Evolutionary conservation across 73 alveolate genomes (phyloP).

Genomic region (Paramecium biaurelia): DNA sequence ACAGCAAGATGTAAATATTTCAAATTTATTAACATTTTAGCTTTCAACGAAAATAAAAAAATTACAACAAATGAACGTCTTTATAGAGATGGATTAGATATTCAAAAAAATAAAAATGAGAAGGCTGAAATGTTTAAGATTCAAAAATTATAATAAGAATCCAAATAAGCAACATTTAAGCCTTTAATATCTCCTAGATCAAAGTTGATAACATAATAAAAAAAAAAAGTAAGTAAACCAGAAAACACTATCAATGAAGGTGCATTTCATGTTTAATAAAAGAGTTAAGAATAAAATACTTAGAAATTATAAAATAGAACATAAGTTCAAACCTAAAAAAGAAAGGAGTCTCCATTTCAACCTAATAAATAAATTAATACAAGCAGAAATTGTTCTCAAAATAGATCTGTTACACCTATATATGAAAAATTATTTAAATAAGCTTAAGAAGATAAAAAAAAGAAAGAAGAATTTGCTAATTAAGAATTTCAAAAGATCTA

Average conservation of each 20-base stretch:
- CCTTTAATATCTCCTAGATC: conserved; percentile 14
- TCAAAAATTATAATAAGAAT: not conserved
- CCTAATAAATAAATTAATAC: not conserved
- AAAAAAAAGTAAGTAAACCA: not conserved
- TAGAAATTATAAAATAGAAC: not conserved
- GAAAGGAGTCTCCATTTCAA: not conserved
- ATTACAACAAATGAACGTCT: conserved; percentile 6
- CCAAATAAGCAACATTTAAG: not conserved
- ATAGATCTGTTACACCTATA: conserved; percentile 3
- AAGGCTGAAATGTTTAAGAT: not conserved
- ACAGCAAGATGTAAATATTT: not conserved
- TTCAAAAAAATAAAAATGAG: not conserved
- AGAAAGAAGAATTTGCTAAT: not conserved
- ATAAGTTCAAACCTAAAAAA: not conserved
- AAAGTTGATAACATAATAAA: not conserved
- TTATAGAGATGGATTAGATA: not conserved
- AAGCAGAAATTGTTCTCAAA: not conserved
- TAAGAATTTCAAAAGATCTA: not conserved
- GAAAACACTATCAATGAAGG: not conserved
- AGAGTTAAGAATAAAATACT: not conserved
- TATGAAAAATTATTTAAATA: not conserved
- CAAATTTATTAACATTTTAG: not conserved
- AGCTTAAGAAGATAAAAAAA: conserved; percentile 9
- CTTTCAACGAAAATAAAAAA: conserved; percentile 21
- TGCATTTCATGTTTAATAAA: not conserved